These are phyloP conservation scores for Dendrocalamus sinicus DNA, from an alignment of 176 grass and related monocot genomes.

Conservation along the genomic window DNA sequence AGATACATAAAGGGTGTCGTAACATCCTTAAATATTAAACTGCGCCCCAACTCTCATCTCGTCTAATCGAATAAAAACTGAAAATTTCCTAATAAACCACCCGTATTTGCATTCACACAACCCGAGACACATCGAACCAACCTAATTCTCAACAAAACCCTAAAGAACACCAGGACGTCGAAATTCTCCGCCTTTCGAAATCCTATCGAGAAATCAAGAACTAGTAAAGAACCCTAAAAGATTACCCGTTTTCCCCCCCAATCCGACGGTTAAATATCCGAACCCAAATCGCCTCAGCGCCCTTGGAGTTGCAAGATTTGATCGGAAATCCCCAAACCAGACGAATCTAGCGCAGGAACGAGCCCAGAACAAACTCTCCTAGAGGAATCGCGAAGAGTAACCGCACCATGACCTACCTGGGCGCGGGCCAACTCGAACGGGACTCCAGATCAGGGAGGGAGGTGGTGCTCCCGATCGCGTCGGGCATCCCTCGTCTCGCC, in stretches of 20 bases:
- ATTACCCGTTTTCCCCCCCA: background rate
- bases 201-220: background rate
- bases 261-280: background rate
- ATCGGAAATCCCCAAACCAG: background rate
- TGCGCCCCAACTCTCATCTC: background rate
- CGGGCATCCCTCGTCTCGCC: background rate
- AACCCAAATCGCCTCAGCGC: background rate
- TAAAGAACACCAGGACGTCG: background rate
- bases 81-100: background rate
- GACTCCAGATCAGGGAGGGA: slow-evolving; percentile 5
- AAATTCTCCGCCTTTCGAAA: background rate
- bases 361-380: background rate
- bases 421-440: background rate
- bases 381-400: background rate
- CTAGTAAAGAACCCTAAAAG: slow-evolving; percentile 6
- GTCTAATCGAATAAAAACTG: background rate
- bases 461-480: background rate
- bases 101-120: background rate
- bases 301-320: background rate
- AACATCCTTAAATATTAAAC: background rate
- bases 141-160: background rate
- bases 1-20: background rate
- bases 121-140: background rate
- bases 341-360: background rate
- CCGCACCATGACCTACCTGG: background rate